Percentiles rank a stretch among this genome's conserved stretches.
These are phyloP conservation scores for Pyrus betulifolia DNA, from an alignment of 306 rosid species.

Conservation along the genomic window DNA sequence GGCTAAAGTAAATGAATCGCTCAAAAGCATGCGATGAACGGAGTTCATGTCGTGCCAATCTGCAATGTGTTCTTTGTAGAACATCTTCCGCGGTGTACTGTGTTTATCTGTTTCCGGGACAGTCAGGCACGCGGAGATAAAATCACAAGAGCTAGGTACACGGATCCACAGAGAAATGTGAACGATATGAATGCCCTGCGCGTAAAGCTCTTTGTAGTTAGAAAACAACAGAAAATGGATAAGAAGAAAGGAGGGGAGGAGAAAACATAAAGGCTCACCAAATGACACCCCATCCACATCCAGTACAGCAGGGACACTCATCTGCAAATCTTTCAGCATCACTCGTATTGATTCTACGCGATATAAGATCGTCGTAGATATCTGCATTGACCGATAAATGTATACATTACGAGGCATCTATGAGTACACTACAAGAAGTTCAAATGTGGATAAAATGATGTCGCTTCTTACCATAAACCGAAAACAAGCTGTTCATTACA, in stretches of 20 bases:
- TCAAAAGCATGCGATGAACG: constrained; percentile 69
- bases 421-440: no score
- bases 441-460: no score
- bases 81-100: background rate
- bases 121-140: constrained; percentile 34
- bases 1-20: constrained; percentile 70
- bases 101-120: background rate
- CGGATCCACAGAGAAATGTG: constrained; percentile 46
- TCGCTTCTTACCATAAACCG: constrained; percentile 41
- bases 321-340: constrained; percentile 68
- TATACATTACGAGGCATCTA: background rate
- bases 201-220: constrained; percentile 1
- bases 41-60: constrained; percentile 77
- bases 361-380: constrained; percentile 60
- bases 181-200: constrained; percentile 54
- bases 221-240: background rate
- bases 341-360: constrained; percentile 57
- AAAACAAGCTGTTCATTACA: constrained; percentile 71
- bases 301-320: constrained; percentile 66
- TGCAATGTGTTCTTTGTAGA: constrained; percentile 45
- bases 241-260: background rate
- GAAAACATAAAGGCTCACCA: constrained; percentile 34
- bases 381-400: constrained; percentile 28
- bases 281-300: constrained; percentile 69
- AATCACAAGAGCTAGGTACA: constrained; percentile 56